Conservation (phyloP, 371 early-diverging fungal genomes). For the Mortierella sp. region DNA sequence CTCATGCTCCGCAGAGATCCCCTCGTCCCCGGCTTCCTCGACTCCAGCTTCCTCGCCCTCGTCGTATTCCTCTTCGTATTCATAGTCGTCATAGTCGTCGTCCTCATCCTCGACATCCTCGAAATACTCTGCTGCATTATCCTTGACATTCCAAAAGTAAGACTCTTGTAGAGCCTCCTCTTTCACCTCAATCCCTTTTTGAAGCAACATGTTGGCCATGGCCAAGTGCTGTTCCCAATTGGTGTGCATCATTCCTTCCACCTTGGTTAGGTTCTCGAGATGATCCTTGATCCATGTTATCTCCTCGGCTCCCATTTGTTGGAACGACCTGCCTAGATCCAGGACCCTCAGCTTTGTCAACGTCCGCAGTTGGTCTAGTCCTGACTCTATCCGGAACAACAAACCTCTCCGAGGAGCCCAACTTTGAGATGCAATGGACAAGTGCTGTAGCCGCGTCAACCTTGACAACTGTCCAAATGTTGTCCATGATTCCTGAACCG, state of each 20-base stretch:
- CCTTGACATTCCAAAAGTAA: background rate
- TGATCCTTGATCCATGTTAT: conserved; percentile 14
- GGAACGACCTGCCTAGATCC: background rate
- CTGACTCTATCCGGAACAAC: conserved; percentile 2
- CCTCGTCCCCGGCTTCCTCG: background rate
- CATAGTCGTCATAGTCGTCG: conserved; percentile 6
- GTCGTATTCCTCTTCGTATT: conserved; percentile 1
- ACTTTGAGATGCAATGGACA: background rate
- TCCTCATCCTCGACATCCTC: conserved; percentile 7
- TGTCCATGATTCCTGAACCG: background rate
- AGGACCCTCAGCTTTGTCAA: conserved; percentile 14
- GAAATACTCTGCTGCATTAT: conserved; percentile 4
- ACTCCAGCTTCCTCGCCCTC: too few relatives aligned
- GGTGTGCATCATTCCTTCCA: conserved; percentile 13
- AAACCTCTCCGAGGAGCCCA: background rate
- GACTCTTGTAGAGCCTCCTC: background rate
- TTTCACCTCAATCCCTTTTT: conserved; percentile 14
- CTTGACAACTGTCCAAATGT: conserved; percentile 16
- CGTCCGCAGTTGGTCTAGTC: conserved; percentile 14
- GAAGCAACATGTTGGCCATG: background rate
- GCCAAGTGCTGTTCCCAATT: conserved; percentile 11
- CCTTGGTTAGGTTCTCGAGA: conserved; percentile 5
- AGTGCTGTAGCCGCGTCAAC: conserved; percentile 11
- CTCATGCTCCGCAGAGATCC: background rate
- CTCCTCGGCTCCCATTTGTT: conserved; percentile 5